These are phyloP conservation scores for Salix caprea DNA, from an alignment of 345 rosid species.

Conservation along the genomic window DNA sequence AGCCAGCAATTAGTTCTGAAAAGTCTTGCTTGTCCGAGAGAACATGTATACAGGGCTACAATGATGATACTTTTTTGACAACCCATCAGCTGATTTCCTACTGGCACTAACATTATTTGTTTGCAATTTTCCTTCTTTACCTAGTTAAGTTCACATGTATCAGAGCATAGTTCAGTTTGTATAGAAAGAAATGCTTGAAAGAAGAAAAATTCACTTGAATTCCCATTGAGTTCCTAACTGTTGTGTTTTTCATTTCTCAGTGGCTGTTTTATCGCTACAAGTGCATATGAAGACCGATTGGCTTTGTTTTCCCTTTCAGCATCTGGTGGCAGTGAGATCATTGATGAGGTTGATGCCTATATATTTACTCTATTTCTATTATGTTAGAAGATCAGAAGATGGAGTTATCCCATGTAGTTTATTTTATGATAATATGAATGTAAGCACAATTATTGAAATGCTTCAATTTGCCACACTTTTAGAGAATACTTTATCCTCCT, in stretches of 20 bases:
- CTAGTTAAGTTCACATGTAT: not conserved
- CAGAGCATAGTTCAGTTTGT: not conserved
- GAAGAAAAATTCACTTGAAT: not conserved
- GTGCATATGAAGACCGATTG: slow-evolving; percentile 79
- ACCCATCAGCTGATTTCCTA: not conserved
- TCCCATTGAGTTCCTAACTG: slow-evolving; percentile 5
- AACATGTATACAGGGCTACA: not conserved
- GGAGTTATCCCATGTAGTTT: not conserved
- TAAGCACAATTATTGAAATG: slow-evolving; percentile 7
- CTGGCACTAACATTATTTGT: not conserved
- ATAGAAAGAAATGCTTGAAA: not conserved
- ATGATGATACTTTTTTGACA: not conserved
- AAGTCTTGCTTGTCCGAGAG: too few relatives aligned
- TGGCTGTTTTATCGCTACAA: slow-evolving; percentile 71
- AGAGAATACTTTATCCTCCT: slow-evolving; percentile 77
- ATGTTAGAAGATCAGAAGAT: not conserved
- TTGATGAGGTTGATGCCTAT: slow-evolving; percentile 56
- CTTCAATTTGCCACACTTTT: slow-evolving; percentile 26
- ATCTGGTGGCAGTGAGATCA: slow-evolving; percentile 54
- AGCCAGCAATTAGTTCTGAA: not conserved
- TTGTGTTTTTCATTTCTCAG: slow-evolving; percentile 36
- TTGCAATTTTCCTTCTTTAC: not conserved
- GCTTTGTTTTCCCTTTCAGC: slow-evolving; percentile 75
- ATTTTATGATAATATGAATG: not conserved
- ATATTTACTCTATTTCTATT: not conserved